Evolutionary conservation across 2,329 filamentous ascomycete genomes (phyloP).

Genomic region (Trichoderma gracile): DNA sequence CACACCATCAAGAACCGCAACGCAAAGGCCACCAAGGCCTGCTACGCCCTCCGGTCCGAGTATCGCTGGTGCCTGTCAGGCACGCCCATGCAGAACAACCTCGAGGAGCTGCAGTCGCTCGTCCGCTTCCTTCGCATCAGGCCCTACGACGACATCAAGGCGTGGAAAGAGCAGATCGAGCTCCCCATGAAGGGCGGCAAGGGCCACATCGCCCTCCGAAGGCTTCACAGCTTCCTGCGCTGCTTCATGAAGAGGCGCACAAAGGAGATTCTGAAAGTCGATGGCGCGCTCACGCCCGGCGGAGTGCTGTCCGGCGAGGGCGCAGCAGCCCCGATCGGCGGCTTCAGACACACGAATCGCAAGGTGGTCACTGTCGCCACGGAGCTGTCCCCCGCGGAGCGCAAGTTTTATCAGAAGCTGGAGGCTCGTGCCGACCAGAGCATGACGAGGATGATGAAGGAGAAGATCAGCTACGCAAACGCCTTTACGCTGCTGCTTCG

Average conservation of each 20-base stretch:
- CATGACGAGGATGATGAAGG: constrained; percentile 84
- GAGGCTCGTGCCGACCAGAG: constrained; percentile 83
- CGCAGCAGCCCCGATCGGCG: constrained; percentile 53
- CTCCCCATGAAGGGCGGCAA: constrained; percentile 85
- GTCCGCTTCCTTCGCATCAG: constrained; percentile 91
- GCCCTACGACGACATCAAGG: constrained; percentile 80
- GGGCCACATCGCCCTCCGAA: constrained; percentile 83
- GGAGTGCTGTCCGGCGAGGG: constrained; percentile 61
- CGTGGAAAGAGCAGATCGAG: constrained; percentile 92
- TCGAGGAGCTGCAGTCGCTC: constrained; percentile 92
- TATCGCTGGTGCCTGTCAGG: constrained; percentile 97
- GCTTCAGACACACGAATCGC: constrained; percentile 89
- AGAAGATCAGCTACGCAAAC: constrained; percentile 85
- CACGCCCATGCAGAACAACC: constrained; percentile 97
- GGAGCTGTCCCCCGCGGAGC: constrained; percentile 76
- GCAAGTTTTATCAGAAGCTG: constrained; percentile 80
- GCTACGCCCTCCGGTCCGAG: constrained; percentile 78
- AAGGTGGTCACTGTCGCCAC: constrained; percentile 80
- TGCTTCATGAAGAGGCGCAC: constrained; percentile 99
- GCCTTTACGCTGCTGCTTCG: constrained; percentile 90
- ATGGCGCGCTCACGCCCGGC: constrained; percentile 76
- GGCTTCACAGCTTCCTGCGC: constrained; percentile 79
- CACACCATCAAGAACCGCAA: constrained; percentile 99
- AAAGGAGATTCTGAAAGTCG: constrained; percentile 92
- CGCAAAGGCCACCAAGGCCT: constrained; percentile 91